phyloP scores from a whole-genome alignment of 345 rosid genomes.

The Raphanus raphanistrum region DNA sequence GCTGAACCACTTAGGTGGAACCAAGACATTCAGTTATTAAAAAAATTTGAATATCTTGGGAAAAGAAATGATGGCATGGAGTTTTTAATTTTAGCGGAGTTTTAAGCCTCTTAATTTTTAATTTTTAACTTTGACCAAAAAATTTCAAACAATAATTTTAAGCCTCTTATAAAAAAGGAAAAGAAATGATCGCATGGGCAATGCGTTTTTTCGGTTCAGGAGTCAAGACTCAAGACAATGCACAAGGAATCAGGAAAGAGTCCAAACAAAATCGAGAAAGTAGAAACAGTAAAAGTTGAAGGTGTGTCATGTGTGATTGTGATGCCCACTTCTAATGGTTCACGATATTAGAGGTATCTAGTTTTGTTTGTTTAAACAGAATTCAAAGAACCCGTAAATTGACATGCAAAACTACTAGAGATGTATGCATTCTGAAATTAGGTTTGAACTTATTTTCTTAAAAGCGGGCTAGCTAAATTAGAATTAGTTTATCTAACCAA shows the following conservation, averaged over 20 bases:
- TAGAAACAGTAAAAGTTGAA: constrained; percentile 13
- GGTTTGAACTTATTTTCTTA: neutral
- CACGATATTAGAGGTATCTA: neutral
- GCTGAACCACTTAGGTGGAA: too few species aligned
- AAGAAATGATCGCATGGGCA: constrained; percentile 25
- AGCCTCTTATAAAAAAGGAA: too few species aligned
- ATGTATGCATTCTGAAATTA: neutral
- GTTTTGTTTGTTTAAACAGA: neutral
- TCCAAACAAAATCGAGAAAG: neutral
- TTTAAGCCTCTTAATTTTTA: too few species aligned
- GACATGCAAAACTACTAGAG: neutral
- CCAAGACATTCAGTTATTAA: too few species aligned
- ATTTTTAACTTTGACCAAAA: too few species aligned
- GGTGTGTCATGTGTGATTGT: constrained; percentile 16
- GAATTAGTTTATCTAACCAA: neutral
- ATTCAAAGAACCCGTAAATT: neutral
- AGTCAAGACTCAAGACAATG: constrained; percentile 29
- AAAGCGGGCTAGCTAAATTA: neutral
- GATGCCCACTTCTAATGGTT: constrained; percentile 22
- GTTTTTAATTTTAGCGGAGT: too few species aligned
- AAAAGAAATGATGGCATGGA: too few species aligned
- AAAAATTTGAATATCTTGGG: too few species aligned
- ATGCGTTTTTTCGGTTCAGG: constrained; percentile 21
- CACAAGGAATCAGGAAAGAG: constrained; percentile 20
- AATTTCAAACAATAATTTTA: too few species aligned